Evolutionary conservation across 345 rosid species (phyloP).

Genomic region (Sonneratia caseolaris): DNA sequence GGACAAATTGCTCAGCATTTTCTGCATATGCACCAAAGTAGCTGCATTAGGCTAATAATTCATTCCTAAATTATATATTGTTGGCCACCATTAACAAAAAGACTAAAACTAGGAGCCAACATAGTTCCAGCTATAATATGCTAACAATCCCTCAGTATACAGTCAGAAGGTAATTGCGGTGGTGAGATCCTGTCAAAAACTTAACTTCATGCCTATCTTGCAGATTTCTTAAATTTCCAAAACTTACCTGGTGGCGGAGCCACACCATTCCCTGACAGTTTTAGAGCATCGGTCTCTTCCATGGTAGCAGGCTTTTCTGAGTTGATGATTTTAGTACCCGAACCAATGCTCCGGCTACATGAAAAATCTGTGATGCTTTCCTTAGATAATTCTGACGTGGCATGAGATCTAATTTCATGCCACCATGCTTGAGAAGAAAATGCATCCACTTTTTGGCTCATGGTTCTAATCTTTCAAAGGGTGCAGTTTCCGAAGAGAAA

Average conservation of each 20-base stretch:
- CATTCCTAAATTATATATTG: no score
- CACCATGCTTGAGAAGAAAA: constrained; percentile 28
- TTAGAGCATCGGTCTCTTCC: neutral
- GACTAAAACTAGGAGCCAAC: neutral
- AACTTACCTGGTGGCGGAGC: neutral
- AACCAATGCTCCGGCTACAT: neutral
- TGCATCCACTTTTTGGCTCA: constrained; percentile 15
- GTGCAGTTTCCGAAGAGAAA: neutral
- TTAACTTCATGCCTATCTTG: neutral
- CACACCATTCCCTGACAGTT: neutral
- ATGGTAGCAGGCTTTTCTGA: neutral
- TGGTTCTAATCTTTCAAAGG: constrained; percentile 4
- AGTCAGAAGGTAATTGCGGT: neutral
- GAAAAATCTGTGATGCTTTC: constrained; percentile 13
- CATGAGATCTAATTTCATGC: constrained; percentile 12
- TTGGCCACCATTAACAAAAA: no score
- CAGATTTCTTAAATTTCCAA: neutral
- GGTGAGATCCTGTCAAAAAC: neutral
- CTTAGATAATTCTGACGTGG: constrained; percentile 13
- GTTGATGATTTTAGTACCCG: neutral
- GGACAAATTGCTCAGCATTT: no score
- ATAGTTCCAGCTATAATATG: neutral
- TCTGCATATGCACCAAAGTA: no score
- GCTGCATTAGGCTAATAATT: no score
- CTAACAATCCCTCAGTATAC: neutral